Evolutionary conservation across 768 basidiomycete species (phyloP).

Genomic region (Butyriboletus loyo): DNA sequence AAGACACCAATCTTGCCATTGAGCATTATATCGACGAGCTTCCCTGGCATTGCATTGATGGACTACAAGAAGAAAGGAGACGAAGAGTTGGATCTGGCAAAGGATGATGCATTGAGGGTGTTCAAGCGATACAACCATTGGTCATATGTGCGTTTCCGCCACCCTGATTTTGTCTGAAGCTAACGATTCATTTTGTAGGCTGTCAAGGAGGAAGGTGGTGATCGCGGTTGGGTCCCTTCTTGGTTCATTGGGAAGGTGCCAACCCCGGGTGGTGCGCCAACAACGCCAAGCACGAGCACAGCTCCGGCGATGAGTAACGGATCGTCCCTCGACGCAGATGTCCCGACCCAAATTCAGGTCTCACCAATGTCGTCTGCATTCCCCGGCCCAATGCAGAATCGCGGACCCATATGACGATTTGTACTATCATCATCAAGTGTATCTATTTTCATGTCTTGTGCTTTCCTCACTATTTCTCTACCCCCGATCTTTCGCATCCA

Average conservation of each 20-base stretch:
- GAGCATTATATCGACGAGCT: conserved; percentile 95
- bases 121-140: conserved; percentile 99
- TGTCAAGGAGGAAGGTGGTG: conserved; percentile 90
- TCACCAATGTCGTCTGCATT: conserved; percentile 87
- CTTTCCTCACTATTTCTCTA: conserved; percentile 15
- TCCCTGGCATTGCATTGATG: conserved; percentile 95
- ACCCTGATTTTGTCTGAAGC: background rate
- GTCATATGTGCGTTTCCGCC: conserved; percentile 67
- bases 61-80: conserved; percentile 93
- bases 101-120: conserved; percentile 86
- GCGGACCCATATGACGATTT: conserved; percentile 20
- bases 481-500: conserved; percentile 18
- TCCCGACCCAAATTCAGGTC: conserved; percentile 44
- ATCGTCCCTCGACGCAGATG: conserved; percentile 37
- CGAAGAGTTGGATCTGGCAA: conserved; percentile 85
- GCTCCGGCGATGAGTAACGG: conserved; percentile 32
- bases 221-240: conserved; percentile 96
- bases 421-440: conserved; percentile 13
- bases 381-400: conserved; percentile 39
- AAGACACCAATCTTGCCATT: conserved; percentile 84
- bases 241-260: conserved; percentile 95
- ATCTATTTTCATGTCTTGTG: conserved; percentile 20
- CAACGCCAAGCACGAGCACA: conserved; percentile 48
- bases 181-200: conserved; percentile 48
- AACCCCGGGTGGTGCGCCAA: conserved; percentile 40